Percentiles rank a stretch among this genome's conserved stretches.
Conservation (phyloP, 805 yeast species). For the Nakazawaea ambrosiae region DNA sequence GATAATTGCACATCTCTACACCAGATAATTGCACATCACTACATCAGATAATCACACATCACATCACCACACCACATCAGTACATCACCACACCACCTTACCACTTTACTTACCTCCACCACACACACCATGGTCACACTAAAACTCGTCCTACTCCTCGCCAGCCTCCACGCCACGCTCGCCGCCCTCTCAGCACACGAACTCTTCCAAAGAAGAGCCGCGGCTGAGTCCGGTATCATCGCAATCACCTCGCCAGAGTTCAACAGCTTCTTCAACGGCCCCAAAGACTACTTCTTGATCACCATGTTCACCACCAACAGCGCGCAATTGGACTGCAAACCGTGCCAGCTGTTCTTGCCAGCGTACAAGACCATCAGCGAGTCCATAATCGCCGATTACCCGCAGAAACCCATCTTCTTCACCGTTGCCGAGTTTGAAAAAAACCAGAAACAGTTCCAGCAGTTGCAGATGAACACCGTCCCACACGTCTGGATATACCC, state of each 20-base stretch:
- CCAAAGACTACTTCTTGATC: constrained; percentile 44
- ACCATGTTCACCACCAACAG: constrained; percentile 45
- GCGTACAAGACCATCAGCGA: constrained; percentile 33
- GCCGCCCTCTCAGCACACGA: not conserved
- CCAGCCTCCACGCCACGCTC: no score
- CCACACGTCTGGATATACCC: constrained; percentile 71
- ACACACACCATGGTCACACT: no score
- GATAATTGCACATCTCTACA: no score
- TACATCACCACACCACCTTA: no score
- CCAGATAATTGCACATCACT: no score
- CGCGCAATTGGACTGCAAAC: constrained; percentile 33
- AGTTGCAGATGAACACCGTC: constrained; percentile 38
- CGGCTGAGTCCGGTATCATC: constrained; percentile 29
- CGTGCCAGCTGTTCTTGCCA: constrained; percentile 39
- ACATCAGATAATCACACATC: no score
- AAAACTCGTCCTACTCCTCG: no score
- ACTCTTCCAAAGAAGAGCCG: not conserved
- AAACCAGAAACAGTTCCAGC: constrained; percentile 34
- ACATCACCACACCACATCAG: no score
- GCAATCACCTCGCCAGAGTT: constrained; percentile 35
- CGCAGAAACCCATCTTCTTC: constrained; percentile 35
- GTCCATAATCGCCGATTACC: constrained; percentile 37
- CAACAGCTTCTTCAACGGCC: constrained; percentile 32
- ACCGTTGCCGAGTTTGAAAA: constrained; percentile 42
- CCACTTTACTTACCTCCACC: no score